phyloP scores from a whole-genome alignment of 2,329 filamentous ascomycete genomes.

The Apiospora kogelbergensis region DNA sequence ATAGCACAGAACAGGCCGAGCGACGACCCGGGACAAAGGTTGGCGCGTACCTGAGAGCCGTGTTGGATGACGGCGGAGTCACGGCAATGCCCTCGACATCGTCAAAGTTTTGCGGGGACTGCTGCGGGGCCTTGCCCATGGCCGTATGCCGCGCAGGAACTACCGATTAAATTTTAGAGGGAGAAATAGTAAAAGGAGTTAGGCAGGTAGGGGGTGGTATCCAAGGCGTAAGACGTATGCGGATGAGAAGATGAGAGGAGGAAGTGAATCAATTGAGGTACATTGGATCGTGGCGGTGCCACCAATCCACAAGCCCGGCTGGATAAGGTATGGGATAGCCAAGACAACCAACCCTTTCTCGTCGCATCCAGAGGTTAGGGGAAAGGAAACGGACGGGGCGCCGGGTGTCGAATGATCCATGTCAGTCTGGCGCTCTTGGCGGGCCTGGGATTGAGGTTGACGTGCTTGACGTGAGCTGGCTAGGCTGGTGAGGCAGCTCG shows the following conservation, averaged over 20 bases:
- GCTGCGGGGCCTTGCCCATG: slow-evolving; percentile 1
- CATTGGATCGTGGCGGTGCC: neutral
- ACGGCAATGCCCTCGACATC: slow-evolving; percentile 6
- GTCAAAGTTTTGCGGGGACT: slow-evolving; percentile 3
- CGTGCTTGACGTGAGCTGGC: no score
- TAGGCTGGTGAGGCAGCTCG: no score
- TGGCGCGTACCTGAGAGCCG: neutral
- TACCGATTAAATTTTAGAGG: neutral
- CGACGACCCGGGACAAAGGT: neutral
- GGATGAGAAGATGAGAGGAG: neutral
- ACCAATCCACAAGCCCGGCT: neutral
- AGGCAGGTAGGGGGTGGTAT: neutral
- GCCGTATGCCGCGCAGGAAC: neutral
- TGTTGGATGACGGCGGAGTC: neutral
- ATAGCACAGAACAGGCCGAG: neutral
- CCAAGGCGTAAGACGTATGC: neutral
- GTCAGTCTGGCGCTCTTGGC: neutral
- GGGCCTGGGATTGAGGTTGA: neutral
- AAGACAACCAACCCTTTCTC: neutral
- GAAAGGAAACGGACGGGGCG: neutral
- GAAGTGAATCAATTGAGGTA: neutral
- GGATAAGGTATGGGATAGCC: neutral
- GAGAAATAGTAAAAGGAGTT: neutral
- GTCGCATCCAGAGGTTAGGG: neutral
- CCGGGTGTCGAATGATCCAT: neutral